Evolutionary conservation across 192 early-diverging fungal genomes (phyloP), one percentile per base, ranked within the genome.

Genomic region (Dissophora globulifera): DNA sequence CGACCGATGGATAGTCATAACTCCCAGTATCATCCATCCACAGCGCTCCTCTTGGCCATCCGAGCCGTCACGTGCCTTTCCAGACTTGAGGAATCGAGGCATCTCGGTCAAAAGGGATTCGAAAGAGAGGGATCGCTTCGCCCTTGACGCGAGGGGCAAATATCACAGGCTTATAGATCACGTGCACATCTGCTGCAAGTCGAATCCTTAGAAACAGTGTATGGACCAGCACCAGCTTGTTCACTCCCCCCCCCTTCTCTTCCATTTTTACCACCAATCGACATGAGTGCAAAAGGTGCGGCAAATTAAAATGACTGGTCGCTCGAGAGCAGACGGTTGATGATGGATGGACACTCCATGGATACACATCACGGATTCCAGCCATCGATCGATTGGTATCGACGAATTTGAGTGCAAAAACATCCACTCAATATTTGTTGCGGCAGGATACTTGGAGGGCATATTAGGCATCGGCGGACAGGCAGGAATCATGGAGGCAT

Each of bases 41-140:
- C 40, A 17, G 10, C 3, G 35, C 1, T 30, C 3, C 27, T 32
- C 38, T 32, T 45, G 27, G 22, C 16, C 17, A 45, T 25, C 17
- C 62, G 30, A 6, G 43, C 57, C 26, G 30, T 55, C 62, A 65
- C 62, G 62, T 65, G 62, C 62, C 62, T 65, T 65, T 55, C 52
- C 52, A 55, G 62, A 55, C 62, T 65, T 65, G 45, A 65, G 62
- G 62, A 65, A 65, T 55, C 62, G 62, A 65, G 62, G 62, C 62
- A 65, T 65, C 53, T 65, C 45, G 62, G 52, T 65, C 52, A 55
- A 65, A 55, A 65, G 47, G 48, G 52, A 55, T 46, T 59, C 57
- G 57, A 59, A 59, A 59, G 43, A 59, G 57, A 43, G 26, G n/a
- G 57, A 59, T 23, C 41, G 13, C 9, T 57, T 5, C 12, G 22